Percentiles rank a stretch among this genome's conserved stretches.
Conservation (phyloP, 2,329 filamentous ascomycete species). For the Cytospora piceae region DNA sequence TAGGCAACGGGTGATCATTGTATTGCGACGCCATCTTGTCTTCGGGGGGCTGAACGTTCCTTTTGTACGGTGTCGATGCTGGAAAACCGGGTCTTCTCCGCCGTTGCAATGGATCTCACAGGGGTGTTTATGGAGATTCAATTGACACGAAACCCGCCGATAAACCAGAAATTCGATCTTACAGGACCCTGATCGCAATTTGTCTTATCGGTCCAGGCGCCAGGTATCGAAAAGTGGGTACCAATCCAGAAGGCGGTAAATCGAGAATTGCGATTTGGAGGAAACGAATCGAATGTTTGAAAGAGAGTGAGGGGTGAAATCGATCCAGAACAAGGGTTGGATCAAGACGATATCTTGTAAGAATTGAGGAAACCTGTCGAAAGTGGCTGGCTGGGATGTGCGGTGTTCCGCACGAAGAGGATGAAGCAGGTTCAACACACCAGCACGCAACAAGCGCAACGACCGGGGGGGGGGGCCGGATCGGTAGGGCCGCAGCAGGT, state of each 20-base stretch:
- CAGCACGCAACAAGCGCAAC: not conserved
- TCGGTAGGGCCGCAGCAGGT: not conserved
- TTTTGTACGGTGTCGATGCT: constrained; percentile 22
- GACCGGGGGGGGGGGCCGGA: not conserved
- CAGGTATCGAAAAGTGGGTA: constrained; percentile 6
- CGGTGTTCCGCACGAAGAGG: constrained; percentile 16
- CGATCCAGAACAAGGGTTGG: constrained; percentile 2
- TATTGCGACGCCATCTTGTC: constrained; percentile 40
- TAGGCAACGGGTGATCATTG: constrained; percentile 39
- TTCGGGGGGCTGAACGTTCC: constrained; percentile 17
- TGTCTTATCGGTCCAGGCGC: constrained; percentile 17
- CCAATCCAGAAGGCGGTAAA: not conserved
- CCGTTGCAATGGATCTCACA: constrained; percentile 23
- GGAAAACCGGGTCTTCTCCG: constrained; percentile 18
- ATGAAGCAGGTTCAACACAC: constrained; percentile 4
- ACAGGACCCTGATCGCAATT: constrained; percentile 20
- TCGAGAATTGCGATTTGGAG: constrained; percentile 1
- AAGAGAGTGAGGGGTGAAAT: not conserved
- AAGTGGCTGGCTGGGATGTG: constrained; percentile 37
- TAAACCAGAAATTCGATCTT: constrained; percentile 25
- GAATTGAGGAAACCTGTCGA: constrained; percentile 30
- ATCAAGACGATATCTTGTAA: not conserved
- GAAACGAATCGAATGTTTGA: not conserved
- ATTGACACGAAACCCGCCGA: constrained; percentile 26
- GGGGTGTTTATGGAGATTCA: constrained; percentile 20